Evolutionary conservation across 2,329 filamentous ascomycete species (phyloP).

Genomic region (Teratosphaeria zuluensis): DNA sequence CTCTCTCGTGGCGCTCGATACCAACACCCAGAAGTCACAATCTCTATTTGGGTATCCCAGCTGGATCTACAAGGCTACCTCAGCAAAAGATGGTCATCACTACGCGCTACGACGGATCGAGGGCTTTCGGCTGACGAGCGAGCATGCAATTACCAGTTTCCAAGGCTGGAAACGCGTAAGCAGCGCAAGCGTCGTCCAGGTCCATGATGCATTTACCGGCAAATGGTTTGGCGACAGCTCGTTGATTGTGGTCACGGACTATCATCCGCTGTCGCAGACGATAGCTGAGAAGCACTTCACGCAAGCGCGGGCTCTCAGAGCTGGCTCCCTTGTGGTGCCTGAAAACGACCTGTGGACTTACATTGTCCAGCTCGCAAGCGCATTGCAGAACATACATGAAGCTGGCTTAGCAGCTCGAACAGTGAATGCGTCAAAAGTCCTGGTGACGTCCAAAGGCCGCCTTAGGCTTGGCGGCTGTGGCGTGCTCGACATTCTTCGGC

Average conservation of each 20-base stretch:
- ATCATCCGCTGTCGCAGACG: slow-evolving; percentile 83
- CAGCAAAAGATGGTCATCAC: slow-evolving; percentile 76
- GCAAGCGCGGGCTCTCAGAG: slow-evolving; percentile 6
- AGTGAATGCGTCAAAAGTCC: slow-evolving; percentile 77
- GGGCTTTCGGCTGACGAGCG: slow-evolving; percentile 79
- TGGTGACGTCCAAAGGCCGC: slow-evolving; percentile 82
- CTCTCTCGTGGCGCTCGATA: slow-evolving; percentile 82
- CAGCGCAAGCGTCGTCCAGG: slow-evolving; percentile 71
- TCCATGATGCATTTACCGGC: slow-evolving; percentile 89
- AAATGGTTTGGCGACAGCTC: slow-evolving; percentile 90
- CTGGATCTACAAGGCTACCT: slow-evolving; percentile 92
- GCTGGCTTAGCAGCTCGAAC: slow-evolving; percentile 74
- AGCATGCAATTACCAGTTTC: slow-evolving; percentile 75
- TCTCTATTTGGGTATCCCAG: slow-evolving; percentile 77
- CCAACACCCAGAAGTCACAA: slow-evolving; percentile 65
- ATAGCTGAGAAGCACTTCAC: slow-evolving; percentile 71
- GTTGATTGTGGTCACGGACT: slow-evolving; percentile 86
- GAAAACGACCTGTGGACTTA: slow-evolving; percentile 85
- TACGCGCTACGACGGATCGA: slow-evolving; percentile 82
- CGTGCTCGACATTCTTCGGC: slow-evolving; percentile 81
- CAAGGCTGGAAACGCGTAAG: slow-evolving; percentile 82
- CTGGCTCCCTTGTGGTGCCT: slow-evolving; percentile 19
- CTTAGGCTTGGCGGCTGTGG: slow-evolving; percentile 81
- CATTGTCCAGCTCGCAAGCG: slow-evolving; percentile 81
- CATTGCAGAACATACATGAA: slow-evolving; percentile 74